Percentiles rank a stretch among this genome's conserved stretches.
These are phyloP conservation scores for Tetrapisispora nanseiensis DNA, from an alignment of 805 yeast genomes.

Conservation along the genomic window DNA sequence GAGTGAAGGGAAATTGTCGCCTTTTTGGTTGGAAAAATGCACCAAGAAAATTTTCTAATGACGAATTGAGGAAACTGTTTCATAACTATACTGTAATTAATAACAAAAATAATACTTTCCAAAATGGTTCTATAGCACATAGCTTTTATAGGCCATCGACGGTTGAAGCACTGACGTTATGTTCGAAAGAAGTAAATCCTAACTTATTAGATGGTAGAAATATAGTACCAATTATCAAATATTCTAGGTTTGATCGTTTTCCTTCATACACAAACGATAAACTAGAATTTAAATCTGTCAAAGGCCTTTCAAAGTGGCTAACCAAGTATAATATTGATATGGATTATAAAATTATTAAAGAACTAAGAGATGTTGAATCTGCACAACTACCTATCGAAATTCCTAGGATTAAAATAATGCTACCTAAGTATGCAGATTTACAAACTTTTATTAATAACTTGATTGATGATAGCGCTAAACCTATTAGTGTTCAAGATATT, in stretches of 20 bases:
- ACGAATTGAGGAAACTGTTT: too few species aligned
- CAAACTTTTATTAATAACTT: constrained; percentile 3
- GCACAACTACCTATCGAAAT: background rate
- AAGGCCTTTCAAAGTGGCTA: constrained; percentile 17
- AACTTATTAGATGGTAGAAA: constrained; percentile 14
- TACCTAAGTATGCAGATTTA: background rate
- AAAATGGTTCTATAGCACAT: constrained; percentile 12
- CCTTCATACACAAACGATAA: constrained; percentile 7
- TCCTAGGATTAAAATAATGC: background rate
- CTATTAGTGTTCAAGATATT: background rate
- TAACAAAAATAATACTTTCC: constrained; percentile 1
- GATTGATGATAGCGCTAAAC: background rate
- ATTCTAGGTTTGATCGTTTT: constrained; percentile 3
- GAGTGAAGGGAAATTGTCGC: background rate
- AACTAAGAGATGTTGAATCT: background rate
- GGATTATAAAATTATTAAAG: background rate
- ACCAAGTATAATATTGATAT: constrained; percentile 1
- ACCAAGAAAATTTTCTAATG: background rate
- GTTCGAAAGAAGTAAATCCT: constrained; percentile 14
- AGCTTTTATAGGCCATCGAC: constrained; percentile 21
- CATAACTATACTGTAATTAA: too few species aligned
- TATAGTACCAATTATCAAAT: constrained; percentile 12
- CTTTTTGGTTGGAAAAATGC: background rate
- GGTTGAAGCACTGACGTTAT: constrained; percentile 17
- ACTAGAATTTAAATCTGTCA: constrained; percentile 11